Evolutionary conservation across 139 green algal genomes (phyloP).

Genomic region (Zygnema cylindricum): DNA sequence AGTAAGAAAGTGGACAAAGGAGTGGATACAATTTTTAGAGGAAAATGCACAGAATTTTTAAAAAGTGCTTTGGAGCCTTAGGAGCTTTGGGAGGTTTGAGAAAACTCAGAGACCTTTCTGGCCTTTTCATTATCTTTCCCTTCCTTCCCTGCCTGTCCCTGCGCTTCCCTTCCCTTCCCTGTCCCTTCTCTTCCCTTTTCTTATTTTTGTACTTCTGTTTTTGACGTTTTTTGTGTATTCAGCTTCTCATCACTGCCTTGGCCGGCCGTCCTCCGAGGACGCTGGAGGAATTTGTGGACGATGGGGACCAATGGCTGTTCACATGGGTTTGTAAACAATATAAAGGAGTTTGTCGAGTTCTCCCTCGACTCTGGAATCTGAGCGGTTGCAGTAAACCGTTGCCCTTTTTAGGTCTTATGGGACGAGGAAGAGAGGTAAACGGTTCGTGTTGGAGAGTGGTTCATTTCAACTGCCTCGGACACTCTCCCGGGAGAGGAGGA

Average conservation of each 20-base stretch:
- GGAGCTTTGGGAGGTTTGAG: too few species aligned
- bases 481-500: background rate
- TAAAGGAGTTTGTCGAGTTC: background rate
- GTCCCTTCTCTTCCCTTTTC: background rate
- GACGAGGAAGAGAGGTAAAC: background rate
- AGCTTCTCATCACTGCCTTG: conserved; percentile 11
- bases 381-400: conserved; percentile 31
- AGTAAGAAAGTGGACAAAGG: too few species aligned
- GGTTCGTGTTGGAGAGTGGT: conserved; percentile 28
- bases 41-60: too few species aligned
- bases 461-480: conserved; percentile 50
- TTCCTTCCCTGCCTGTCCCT: too few species aligned
- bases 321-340: conserved; percentile 14
- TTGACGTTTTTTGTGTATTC: too few species aligned
- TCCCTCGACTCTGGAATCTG: conserved; percentile 42
- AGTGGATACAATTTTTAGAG: too few species aligned
- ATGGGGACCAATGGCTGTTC: conserved; percentile 36
- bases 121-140: too few species aligned
- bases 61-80: too few species aligned
- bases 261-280: background rate
- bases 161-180: background rate
- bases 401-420: conserved; percentile 17
- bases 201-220: background rate
- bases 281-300: conserved; percentile 29
- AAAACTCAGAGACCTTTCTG: too few species aligned